These are phyloP conservation scores for Liquidambar formosana DNA, from an alignment of 164 flowering plant species.

Conservation along the genomic window DNA sequence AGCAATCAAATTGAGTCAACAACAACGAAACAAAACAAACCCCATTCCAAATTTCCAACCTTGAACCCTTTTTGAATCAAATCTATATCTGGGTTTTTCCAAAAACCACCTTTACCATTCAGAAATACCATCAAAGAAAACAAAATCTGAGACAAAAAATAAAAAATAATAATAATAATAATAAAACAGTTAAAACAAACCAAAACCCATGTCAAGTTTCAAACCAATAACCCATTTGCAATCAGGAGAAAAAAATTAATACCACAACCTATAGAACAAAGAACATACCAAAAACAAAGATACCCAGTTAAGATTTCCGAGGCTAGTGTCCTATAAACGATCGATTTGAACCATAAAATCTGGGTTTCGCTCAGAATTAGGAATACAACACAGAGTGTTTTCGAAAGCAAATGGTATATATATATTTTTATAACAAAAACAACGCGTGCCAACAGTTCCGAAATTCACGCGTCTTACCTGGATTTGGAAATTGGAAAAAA, in stretches of 20 bases:
- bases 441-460: constrained; percentile 12
- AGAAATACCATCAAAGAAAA: neutral
- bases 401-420: neutral
- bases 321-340: neutral
- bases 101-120: neutral
- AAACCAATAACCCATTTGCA: constrained; percentile 3
- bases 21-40: neutral
- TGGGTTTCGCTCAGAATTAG: neutral
- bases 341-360: neutral
- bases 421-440: no score
- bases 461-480: constrained; percentile 8
- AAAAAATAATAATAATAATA: neutral
- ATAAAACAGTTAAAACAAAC: neutral
- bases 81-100: neutral
- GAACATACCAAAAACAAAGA: constrained; percentile 8
- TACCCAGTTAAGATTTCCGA: constrained; percentile 21
- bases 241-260: constrained; percentile 9
- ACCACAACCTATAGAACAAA: neutral
- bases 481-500: constrained; percentile 10
- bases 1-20: neutral
- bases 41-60: constrained; percentile 1
- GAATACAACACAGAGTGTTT: neutral
- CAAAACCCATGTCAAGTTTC: neutral
- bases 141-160: neutral
- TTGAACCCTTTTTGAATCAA: neutral